These are phyloP conservation scores for Chernovozyma aurita DNA, from an alignment of 1,139 yeast genomes.

Conservation along the genomic window DNA sequence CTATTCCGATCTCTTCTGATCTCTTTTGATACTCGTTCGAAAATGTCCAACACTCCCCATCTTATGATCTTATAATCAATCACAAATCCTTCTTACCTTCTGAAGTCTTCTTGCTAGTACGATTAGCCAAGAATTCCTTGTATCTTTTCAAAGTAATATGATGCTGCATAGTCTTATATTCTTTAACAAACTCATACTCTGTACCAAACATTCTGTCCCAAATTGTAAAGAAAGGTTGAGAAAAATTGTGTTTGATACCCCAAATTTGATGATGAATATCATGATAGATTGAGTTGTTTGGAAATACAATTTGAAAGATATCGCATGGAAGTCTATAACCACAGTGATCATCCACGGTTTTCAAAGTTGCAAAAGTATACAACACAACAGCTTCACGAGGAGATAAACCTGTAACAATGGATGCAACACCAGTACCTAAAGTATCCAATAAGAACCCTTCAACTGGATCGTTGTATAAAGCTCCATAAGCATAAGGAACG, in stretches of 20 bases:
- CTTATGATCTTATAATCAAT: background rate
- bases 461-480: constrained; percentile 86
- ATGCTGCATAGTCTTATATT: constrained; percentile 52
- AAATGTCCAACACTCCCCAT: too few species aligned
- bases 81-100: background rate
- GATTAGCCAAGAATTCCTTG: constrained; percentile 53
- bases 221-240: constrained; percentile 94
- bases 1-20: too few species aligned
- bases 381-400: constrained; percentile 74
- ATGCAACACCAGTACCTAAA: constrained; percentile 83
- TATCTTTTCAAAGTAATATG: constrained; percentile 60
- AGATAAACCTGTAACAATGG: constrained; percentile 54
- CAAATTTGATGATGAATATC: constrained; percentile 96
- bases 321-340: constrained; percentile 92
- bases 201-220: constrained; percentile 82
- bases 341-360: constrained; percentile 97
- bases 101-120: constrained; percentile 12
- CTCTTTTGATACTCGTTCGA: too few species aligned
- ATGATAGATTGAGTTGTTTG: constrained; percentile 92
- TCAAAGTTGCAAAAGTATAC: constrained; percentile 85
- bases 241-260: constrained; percentile 89
- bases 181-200: constrained; percentile 62
- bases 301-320: constrained; percentile 82
- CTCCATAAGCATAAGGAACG: constrained; percentile 97
- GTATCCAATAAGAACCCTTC: constrained; percentile 94